Conservation (phyloP, 2,329 filamentous ascomycete genomes). For the Aspergillus aculeatus region DNA sequence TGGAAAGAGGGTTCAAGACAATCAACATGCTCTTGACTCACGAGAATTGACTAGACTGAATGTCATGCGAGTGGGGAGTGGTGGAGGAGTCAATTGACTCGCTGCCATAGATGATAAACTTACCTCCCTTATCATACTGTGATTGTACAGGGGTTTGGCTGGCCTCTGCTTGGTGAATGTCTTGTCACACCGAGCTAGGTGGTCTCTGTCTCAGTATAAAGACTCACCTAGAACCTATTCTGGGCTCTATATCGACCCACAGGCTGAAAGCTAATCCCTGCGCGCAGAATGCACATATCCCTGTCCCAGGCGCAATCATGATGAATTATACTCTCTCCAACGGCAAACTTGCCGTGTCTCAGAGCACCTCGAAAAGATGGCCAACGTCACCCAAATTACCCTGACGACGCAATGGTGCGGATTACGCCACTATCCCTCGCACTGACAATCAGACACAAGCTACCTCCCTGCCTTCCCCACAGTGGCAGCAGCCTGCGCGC, state of each 20-base stretch:
- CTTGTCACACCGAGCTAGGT: background rate
- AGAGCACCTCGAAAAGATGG: background rate
- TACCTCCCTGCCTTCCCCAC: conserved; percentile 2
- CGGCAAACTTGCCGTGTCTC: background rate
- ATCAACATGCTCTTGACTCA: no score
- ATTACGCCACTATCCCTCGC: background rate
- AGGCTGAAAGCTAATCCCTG: background rate
- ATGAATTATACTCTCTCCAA: background rate
- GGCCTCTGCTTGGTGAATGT: background rate
- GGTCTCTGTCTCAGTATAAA: background rate
- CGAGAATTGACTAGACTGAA: background rate
- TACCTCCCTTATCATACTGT: background rate
- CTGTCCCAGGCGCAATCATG: background rate
- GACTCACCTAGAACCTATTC: background rate
- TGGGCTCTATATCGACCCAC: background rate
- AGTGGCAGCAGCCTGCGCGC: background rate
- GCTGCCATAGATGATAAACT: background rate
- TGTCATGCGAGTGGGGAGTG: conserved; percentile 7
- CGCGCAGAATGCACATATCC: no score
- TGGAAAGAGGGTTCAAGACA: no score
- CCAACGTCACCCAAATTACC: background rate
- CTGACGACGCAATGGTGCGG: background rate
- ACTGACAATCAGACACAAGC: background rate
- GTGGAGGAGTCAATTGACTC: background rate
- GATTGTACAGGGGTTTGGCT: background rate